Evolutionary conservation across 768 basidiomycete genomes (phyloP).

Genomic region (Kockovaella imperatae): DNA sequence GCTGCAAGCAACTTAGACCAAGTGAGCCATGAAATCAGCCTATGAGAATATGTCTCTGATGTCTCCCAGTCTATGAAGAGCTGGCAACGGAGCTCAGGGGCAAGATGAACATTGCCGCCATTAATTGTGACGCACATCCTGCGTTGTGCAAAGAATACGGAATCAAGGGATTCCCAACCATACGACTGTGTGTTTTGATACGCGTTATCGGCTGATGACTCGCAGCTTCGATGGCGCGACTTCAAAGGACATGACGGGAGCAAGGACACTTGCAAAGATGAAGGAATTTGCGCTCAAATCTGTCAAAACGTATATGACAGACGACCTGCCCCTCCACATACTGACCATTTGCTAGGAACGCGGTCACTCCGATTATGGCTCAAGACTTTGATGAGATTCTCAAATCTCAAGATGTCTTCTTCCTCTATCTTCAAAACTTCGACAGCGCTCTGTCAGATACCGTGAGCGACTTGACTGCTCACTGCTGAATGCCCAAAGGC

Average conservation of each 20-base stretch:
- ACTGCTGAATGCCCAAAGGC: slow-evolving; percentile 49
- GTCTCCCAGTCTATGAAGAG: slow-evolving; percentile 56
- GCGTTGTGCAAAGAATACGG: slow-evolving; percentile 59
- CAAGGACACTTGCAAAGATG: slow-evolving; percentile 63
- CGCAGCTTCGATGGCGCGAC: slow-evolving; percentile 50
- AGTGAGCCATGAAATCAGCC: slow-evolving; percentile 32
- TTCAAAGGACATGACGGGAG: slow-evolving; percentile 67
- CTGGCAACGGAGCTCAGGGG: slow-evolving; percentile 64
- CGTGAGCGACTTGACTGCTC: slow-evolving; percentile 34
- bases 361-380: slow-evolving; percentile 25
- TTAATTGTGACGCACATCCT: slow-evolving; percentile 75
- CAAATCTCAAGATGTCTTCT: slow-evolving; percentile 52
- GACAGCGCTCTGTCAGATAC: slow-evolving; percentile 38
- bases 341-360: slow-evolving; percentile 7
- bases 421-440: slow-evolving; percentile 54
- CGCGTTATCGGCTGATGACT: not conserved
- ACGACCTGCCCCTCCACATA: not conserved
- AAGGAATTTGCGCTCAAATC: slow-evolving; percentile 69
- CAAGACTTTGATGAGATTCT: slow-evolving; percentile 37
- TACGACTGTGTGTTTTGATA: slow-evolving; percentile 56
- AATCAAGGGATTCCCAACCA: slow-evolving; percentile 74
- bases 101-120: slow-evolving; percentile 69
- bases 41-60: not conserved
- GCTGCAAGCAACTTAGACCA: slow-evolving; percentile 83
- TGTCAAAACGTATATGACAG: slow-evolving; percentile 55